Conservation (phyloP, 169 alveolate species). For the Plasmodium gallinaceum region DNA sequence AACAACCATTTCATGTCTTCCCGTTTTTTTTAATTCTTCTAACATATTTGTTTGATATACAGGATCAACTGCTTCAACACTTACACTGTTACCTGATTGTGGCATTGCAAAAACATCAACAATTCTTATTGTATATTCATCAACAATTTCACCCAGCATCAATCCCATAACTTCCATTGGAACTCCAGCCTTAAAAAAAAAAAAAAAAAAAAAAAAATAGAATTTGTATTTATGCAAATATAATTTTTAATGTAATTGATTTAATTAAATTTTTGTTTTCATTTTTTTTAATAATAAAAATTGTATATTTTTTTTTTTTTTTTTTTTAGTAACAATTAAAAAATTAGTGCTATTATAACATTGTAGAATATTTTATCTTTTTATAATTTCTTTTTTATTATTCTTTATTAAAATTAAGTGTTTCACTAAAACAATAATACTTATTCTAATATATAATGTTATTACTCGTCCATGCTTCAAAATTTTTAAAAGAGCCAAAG, state of each 20-base stretch:
- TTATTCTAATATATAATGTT: not conserved
- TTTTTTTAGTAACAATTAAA: too few species aligned
- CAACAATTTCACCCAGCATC: constrained; percentile 99
- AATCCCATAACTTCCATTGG: constrained; percentile 99
- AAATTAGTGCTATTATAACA: too few species aligned
- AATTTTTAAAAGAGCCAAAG: constrained; percentile 98
- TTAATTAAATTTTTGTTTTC: too few species aligned
- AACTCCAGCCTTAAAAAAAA: constrained; percentile 95
- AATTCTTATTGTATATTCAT: constrained; percentile 99
- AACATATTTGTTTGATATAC: constrained; percentile 99
- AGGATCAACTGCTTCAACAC: constrained; percentile 99
- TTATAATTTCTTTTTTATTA: too few species aligned
- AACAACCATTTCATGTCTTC: constrained; percentile 97
- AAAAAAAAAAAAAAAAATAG: not conserved
- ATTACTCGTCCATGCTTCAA: constrained; percentile 97
- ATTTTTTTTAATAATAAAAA: too few species aligned
- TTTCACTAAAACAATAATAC: too few species aligned
- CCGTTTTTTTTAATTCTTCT: constrained; percentile 98
- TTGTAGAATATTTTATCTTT: too few species aligned
- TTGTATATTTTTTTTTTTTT: too few species aligned
- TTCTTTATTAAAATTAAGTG: too few species aligned
- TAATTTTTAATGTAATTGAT: too few species aligned
- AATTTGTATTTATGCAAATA: not conserved
- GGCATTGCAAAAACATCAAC: constrained; percentile 99
- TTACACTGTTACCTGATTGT: constrained; percentile 97